phyloP scores from a whole-genome alignment of 495 filamentous ascomycete species.

The Neurospora discreta region DNA sequence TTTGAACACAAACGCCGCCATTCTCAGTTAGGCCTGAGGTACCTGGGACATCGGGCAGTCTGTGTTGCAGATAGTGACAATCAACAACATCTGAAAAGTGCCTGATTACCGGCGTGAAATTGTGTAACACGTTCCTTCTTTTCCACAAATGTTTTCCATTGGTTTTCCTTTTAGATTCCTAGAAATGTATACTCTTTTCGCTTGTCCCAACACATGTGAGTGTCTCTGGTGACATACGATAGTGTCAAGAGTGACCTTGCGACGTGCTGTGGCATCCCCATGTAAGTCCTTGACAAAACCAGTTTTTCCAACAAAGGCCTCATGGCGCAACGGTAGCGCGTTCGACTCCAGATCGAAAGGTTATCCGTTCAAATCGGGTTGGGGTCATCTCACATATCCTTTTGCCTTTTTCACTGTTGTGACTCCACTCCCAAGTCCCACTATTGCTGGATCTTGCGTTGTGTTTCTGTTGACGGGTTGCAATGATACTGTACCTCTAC shows the following conservation, averaged over 20 bases:
- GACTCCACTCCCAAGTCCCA: neutral
- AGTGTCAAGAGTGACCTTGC: too few relatives aligned
- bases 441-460: neutral
- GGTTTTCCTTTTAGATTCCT: neutral
- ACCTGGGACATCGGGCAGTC: neutral
- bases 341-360: constrained; percentile 5
- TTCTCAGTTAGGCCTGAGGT: neutral
- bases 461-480: neutral
- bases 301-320: neutral
- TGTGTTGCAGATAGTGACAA: neutral
- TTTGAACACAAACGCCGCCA: neutral
- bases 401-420: neutral
- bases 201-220: neutral
- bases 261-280: neutral
- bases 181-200: neutral
- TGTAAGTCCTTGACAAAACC: rapidly evolving
- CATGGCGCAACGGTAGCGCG: constrained; percentile 33
- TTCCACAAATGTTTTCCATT: neutral
- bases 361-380: too few relatives aligned
- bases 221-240: neutral
- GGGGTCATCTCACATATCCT: neutral
- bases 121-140: neutral
- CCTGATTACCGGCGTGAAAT: neutral
- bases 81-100: neutral
- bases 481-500: too few relatives aligned